phyloP scores from a whole-genome alignment of 768 basidiomycete species.

The Amanita molliuscula region DNA sequence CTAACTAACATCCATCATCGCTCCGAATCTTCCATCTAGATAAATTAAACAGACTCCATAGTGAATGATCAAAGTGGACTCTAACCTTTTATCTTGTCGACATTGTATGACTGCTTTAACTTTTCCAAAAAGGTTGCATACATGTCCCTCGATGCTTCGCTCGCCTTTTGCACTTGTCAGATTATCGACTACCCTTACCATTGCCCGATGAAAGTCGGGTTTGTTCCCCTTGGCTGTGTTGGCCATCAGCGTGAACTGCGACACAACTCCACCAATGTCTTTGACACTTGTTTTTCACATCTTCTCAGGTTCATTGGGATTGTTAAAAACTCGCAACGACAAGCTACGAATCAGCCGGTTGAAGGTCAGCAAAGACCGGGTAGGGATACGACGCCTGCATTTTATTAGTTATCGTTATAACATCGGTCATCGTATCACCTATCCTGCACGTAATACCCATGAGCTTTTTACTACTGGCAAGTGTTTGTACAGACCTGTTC shows the following conservation, averaged over 20 bases:
- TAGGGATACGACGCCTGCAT: conserved; percentile 37
- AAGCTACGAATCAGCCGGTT: conserved; percentile 33
- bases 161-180: conserved; percentile 31
- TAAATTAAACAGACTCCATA: conserved; percentile 2
- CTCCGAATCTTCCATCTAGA: conserved; percentile 86
- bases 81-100: conserved; percentile 72
- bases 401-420: conserved; percentile 67
- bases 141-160: conserved; percentile 54
- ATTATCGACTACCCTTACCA: conserved; percentile 42
- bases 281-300: conserved; percentile 88
- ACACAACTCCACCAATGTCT: conserved; percentile 86
- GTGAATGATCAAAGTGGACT: conserved; percentile 8
- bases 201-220: conserved; percentile 88
- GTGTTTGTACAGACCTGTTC: conserved; percentile 42
- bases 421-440: conserved; percentile 79
- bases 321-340: conserved; percentile 62
- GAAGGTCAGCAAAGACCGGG: background rate
- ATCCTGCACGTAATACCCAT: no score
- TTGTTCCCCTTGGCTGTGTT: conserved; percentile 83
- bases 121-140: conserved; percentile 68
- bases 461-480: background rate
- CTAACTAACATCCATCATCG: conserved; percentile 95
- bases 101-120: conserved; percentile 54
- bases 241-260: conserved; percentile 88
- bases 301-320: conserved; percentile 36